Percentiles rank a stretch among this genome's conserved stretches.
Conservation (phyloP, 2,329 filamentous ascomycete species). For the Fusarium beomiforme region DNA sequence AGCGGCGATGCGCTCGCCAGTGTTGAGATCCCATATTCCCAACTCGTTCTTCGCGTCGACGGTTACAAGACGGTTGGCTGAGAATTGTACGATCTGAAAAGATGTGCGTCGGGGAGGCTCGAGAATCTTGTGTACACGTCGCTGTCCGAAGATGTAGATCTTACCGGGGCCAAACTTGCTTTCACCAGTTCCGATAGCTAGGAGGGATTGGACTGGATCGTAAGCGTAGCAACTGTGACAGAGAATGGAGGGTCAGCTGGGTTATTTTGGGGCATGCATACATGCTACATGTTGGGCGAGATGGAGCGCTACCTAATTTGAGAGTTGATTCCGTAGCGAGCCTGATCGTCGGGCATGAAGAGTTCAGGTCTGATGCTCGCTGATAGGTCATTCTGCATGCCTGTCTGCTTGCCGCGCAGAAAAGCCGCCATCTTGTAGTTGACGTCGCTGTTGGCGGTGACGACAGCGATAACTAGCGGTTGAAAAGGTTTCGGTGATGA, state of each 20-base stretch:
- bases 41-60: conserved; percentile 89
- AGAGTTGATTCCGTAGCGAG: conserved; percentile 83
- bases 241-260: conserved; percentile 33
- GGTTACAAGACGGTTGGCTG: conserved; percentile 83
- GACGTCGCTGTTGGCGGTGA: conserved; percentile 16
- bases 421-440: conserved; percentile 78
- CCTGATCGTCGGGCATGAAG: conserved; percentile 86
- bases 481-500: conserved; percentile 3
- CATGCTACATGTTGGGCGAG: conserved; percentile 6
- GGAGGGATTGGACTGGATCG: conserved; percentile 91
- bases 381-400: conserved; percentile 91
- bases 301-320: conserved; percentile 65
- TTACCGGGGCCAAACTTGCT: conserved; percentile 86
- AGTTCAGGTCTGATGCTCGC: conserved; percentile 79
- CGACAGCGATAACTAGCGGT: not conserved
- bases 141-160: conserved; percentile 88
- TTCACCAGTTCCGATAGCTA: conserved; percentile 91
- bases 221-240: conserved; percentile 78
- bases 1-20: conserved; percentile 71
- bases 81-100: conserved; percentile 83
- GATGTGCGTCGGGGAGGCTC: conserved; percentile 77
- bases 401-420: conserved; percentile 90
- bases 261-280: conserved; percentile 1
- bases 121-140: conserved; percentile 80
- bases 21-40: conserved; percentile 81